These are phyloP conservation scores for Pichia sp. DNA, from an alignment of 1,139 yeast genomes.

Conservation along the genomic window DNA sequence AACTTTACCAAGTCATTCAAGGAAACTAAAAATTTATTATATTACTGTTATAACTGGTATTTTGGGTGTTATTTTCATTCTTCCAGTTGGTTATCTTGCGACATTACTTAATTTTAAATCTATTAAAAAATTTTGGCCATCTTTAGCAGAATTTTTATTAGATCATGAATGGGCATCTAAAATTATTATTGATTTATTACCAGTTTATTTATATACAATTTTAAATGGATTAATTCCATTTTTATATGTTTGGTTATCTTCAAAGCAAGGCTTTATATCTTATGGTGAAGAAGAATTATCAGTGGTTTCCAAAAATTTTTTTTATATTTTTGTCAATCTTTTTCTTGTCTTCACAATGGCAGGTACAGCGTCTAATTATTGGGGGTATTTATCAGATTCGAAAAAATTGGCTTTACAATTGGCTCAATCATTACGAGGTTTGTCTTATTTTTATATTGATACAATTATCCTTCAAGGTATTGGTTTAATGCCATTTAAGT, in stretches of 20 bases:
- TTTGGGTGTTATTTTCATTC: constrained; percentile 56
- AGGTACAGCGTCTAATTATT: constrained; percentile 70
- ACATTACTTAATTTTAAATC: constrained; percentile 67
- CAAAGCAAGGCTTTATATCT: constrained; percentile 65
- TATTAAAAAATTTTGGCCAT: constrained; percentile 68
- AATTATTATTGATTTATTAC: constrained; percentile 67
- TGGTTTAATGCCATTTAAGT: constrained; percentile 71
- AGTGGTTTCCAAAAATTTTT: constrained; percentile 69
- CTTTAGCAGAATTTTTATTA: constrained; percentile 52
- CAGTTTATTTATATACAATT: constrained; percentile 67
- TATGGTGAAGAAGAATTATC: constrained; percentile 73
- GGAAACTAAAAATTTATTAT: constrained; percentile 49
- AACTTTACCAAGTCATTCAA: constrained; percentile 50
- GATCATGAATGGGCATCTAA: constrained; percentile 64
- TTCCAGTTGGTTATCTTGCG: constrained; percentile 70
- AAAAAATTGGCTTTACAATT: constrained; percentile 67
- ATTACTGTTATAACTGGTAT: constrained; percentile 59
- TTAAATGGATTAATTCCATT: constrained; percentile 65
- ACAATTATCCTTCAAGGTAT: constrained; percentile 68
- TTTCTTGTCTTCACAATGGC: constrained; percentile 74
- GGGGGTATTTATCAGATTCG: constrained; percentile 74
- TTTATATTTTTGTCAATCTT: constrained; percentile 70
- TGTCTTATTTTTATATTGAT: constrained; percentile 68
- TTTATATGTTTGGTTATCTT: constrained; percentile 59
- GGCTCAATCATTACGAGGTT: constrained; percentile 63